Conservation (phyloP, 2,329 filamentous ascomycete species). For the Raffaelea albimanens region DNA sequence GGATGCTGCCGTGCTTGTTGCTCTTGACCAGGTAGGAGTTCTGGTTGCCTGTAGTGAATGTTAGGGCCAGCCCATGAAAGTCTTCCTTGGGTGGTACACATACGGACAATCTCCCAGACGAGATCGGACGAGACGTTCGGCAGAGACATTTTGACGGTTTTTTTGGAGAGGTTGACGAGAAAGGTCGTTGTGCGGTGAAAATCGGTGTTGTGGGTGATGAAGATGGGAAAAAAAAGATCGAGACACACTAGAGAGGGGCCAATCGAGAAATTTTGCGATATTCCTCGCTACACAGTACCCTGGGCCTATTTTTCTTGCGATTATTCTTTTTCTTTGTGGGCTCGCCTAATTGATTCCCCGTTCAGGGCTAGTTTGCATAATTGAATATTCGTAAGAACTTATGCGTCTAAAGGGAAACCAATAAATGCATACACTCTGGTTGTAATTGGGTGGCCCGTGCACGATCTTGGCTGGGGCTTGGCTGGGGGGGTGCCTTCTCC, state of each 20-base stretch:
- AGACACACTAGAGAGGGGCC: background rate
- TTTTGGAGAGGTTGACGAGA: background rate
- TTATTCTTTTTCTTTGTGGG: slow-evolving; percentile 30
- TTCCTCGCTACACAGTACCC: too few relatives aligned
- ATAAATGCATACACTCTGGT: too few relatives aligned
- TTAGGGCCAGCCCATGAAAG: background rate
- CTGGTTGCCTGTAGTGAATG: slow-evolving; percentile 55
- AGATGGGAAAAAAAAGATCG: background rate
- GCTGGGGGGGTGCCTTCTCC: too few relatives aligned
- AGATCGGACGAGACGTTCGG: slow-evolving; percentile 81
- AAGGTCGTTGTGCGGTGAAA: slow-evolving; percentile 4
- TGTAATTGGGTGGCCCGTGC: background rate
- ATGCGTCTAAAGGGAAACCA: too few relatives aligned
- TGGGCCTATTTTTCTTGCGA: slow-evolving; percentile 3
- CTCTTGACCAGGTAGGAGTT: slow-evolving; percentile 93
- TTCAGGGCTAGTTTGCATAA: slow-evolving; percentile 10
- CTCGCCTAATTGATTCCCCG: slow-evolving; percentile 17
- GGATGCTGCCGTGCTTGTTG: slow-evolving; percentile 65
- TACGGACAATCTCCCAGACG: slow-evolving; percentile 92
- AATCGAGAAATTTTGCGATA: slow-evolving; percentile 8
- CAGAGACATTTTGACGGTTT: slow-evolving; percentile 34
- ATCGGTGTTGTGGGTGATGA: background rate
- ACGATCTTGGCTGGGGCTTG: background rate
- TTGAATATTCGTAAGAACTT: background rate
- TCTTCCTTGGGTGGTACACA: slow-evolving; percentile 41